phyloP scores from a whole-genome alignment of 192 early-diverging fungal species.

The Coemansia sp. region DNA sequence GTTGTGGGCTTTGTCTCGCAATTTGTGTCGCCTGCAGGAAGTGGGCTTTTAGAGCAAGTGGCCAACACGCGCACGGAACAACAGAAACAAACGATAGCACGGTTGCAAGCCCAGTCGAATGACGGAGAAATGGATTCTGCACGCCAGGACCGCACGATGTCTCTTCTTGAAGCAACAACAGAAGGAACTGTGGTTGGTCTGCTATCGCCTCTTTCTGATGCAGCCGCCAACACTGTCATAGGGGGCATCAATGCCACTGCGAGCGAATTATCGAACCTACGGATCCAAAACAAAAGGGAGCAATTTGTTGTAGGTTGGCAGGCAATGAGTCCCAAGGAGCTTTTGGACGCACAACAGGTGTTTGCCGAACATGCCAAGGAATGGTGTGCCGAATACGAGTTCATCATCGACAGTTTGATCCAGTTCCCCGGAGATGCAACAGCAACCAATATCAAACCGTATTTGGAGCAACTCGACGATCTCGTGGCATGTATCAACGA shows the following conservation, averaged over 20 bases:
- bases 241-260: background rate
- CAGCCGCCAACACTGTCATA: background rate
- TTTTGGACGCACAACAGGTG: slow-evolving; percentile 26
- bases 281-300: background rate
- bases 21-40: slow-evolving; percentile 50
- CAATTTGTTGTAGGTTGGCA: slow-evolving; percentile 39
- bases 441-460: slow-evolving; percentile 10
- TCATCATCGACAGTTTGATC: slow-evolving; percentile 39
- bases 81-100: background rate
- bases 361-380: slow-evolving; percentile 29
- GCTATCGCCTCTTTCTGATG: slow-evolving; percentile 36
- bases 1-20: slow-evolving; percentile 54
- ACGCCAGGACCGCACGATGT: slow-evolving; percentile 35
- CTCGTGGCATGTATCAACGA: slow-evolving; percentile 17
- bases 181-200: slow-evolving; percentile 48
- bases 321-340: slow-evolving; percentile 32
- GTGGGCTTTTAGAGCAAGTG: slow-evolving; percentile 33
- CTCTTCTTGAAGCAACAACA: slow-evolving; percentile 46
- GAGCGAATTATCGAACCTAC: background rate
- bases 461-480: slow-evolving; percentile 35
- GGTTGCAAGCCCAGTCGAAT: background rate
- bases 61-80: background rate
- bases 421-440: slow-evolving; percentile 37
- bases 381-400: slow-evolving; percentile 48
- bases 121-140: background rate